A percentile compares a stretch with the other conserved stretches of the same genome.
Evolutionary conservation across 2,329 filamentous ascomycete genomes (phyloP).

Genomic region (Celoporthe dispersa): DNA sequence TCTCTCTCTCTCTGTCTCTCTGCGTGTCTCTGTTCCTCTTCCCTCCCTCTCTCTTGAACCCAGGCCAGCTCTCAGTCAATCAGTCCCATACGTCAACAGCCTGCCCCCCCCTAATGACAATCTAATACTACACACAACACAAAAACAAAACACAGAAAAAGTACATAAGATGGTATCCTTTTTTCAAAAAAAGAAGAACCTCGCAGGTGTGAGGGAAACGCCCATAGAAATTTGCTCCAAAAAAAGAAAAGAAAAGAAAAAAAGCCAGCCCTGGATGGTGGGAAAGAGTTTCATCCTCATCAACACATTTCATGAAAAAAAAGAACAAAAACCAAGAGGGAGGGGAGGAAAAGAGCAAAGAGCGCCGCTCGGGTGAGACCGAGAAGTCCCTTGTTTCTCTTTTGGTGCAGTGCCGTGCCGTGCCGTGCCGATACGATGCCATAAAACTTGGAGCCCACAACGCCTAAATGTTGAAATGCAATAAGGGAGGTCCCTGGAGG

Average conservation of each 20-base stretch:
- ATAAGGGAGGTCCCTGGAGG: background rate
- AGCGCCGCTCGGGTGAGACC: background rate
- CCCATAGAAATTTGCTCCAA: background rate
- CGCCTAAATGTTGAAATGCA: background rate
- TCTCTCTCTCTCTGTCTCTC: background rate
- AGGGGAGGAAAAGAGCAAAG: background rate
- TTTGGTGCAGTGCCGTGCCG: constrained; percentile 13
- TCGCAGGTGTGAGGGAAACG: background rate
- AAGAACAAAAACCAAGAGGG: background rate
- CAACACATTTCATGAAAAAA: constrained; percentile 8
- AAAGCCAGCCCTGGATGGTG: constrained; percentile 5
- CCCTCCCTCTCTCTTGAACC: too few relatives aligned
- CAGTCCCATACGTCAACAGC: background rate
- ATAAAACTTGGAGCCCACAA: background rate
- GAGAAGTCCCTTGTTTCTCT: background rate
- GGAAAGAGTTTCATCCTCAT: constrained; percentile 8
- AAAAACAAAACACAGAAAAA: background rate
- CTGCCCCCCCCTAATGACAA: background rate
- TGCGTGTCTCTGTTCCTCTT: too few relatives aligned
- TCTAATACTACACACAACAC: background rate
- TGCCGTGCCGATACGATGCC: constrained; percentile 18
- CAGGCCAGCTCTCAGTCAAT: background rate
- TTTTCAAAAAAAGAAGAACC: background rate
- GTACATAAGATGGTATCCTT: constrained; percentile 6
- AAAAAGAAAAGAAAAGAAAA: background rate